These are phyloP conservation scores for Puccinia hordei DNA, from an alignment of 1,284 basidiomycete species.

Conservation along the genomic window DNA sequence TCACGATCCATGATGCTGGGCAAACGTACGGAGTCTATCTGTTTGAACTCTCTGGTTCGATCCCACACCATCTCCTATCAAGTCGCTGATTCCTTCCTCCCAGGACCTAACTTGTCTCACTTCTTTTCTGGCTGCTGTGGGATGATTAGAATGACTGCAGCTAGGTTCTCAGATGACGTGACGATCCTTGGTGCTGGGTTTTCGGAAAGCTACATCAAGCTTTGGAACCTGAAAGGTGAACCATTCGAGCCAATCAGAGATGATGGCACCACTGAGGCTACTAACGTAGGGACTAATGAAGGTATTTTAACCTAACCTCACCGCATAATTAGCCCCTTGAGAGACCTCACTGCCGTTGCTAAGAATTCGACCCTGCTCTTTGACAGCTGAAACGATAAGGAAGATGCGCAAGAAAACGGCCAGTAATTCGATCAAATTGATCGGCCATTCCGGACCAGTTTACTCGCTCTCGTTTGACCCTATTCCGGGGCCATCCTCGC, in stretches of 20 bases:
- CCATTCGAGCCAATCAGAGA: slow-evolving; percentile 70
- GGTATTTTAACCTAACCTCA: slow-evolving; percentile 65
- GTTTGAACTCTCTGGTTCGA: slow-evolving; percentile 22
- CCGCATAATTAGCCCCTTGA: too few species aligned
- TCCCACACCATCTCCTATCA: slow-evolving; percentile 9
- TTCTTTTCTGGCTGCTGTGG: slow-evolving; percentile 19
- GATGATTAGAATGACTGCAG: slow-evolving; percentile 72
- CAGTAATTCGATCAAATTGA: slow-evolving; percentile 81
- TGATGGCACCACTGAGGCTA: slow-evolving; percentile 69
- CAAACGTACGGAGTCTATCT: slow-evolving; percentile 70
- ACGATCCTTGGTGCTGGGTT: slow-evolving; percentile 96
- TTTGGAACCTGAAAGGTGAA: slow-evolving; percentile 95
- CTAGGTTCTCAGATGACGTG: slow-evolving; percentile 85
- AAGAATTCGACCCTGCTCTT: neutral
- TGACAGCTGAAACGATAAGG: slow-evolving; percentile 66
- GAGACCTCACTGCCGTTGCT: neutral
- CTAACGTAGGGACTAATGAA: slow-evolving; percentile 65
- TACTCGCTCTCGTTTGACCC: slow-evolving; percentile 94
- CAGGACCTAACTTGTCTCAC: slow-evolving; percentile 46
- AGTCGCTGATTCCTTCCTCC: slow-evolving; percentile 28
- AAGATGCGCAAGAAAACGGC: slow-evolving; percentile 77
- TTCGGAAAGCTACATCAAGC: slow-evolving; percentile 87
- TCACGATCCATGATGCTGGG: slow-evolving; percentile 84
- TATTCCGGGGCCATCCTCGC: slow-evolving; percentile 76
- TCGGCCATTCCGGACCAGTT: slow-evolving; percentile 95